A percentile compares a stretch with the other conserved stretches of the same genome.
Conservation (phyloP, 306 rosid genomes). For the Trifolium pratense region DNA sequence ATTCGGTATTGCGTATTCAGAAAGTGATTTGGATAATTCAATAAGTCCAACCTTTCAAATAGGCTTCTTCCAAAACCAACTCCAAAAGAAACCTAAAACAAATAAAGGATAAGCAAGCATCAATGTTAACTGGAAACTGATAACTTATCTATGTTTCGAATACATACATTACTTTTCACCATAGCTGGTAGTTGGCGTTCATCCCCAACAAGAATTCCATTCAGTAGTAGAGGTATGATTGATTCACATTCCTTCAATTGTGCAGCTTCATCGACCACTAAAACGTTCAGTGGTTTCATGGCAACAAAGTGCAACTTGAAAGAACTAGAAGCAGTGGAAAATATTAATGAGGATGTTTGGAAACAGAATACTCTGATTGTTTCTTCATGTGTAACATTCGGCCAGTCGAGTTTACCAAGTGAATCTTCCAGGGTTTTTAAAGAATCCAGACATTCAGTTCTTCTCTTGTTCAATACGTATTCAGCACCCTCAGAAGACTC, state of each 20-base stretch:
- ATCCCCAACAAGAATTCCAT: conserved; percentile 75
- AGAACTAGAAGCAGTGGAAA: conserved; percentile 76
- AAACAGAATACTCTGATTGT: conserved; percentile 59
- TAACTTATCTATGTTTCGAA: background rate
- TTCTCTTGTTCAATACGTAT: conserved; percentile 35
- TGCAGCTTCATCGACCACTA: conserved; percentile 87
- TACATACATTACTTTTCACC: conserved; percentile 65
- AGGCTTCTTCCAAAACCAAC: conserved; percentile 83
- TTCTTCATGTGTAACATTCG: conserved; percentile 30
- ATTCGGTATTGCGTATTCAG: conserved; percentile 75
- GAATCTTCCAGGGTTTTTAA: conserved; percentile 50
- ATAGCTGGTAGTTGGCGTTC: conserved; percentile 78
- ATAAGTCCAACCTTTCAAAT: conserved; percentile 61
- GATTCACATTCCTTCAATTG: conserved; percentile 83
- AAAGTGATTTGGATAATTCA: conserved; percentile 60
- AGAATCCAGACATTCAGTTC: conserved; percentile 51
- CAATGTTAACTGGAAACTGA: background rate
- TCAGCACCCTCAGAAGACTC: conserved; percentile 9
- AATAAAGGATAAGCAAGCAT: background rate
- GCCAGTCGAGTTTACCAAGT: conserved; percentile 53
- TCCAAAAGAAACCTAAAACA: conserved; percentile 51
- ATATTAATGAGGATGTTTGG: conserved; percentile 60
- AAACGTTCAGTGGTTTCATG: conserved; percentile 54
- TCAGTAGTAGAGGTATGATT: conserved; percentile 66
- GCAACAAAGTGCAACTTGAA: conserved; percentile 51